These are phyloP conservation scores for Teratosphaeria nubilosa DNA, from an alignment of 2,329 filamentous ascomycete genomes.

Conservation along the genomic window DNA sequence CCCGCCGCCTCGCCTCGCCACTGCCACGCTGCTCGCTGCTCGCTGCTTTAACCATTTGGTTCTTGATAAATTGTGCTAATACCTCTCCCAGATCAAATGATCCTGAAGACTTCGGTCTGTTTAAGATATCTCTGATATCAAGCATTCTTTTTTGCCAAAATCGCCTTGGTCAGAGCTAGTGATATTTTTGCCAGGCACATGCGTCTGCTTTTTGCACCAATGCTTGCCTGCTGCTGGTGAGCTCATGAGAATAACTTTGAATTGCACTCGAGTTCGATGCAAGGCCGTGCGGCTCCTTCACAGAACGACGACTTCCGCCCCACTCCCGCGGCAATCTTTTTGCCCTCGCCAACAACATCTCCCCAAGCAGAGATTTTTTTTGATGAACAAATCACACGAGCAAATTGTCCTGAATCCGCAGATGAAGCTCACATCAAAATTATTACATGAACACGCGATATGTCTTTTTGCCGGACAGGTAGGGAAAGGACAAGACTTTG, in stretches of 20 bases:
- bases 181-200: neutral
- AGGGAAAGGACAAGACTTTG: neutral
- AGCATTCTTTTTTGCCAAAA: neutral
- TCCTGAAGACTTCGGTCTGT: neutral
- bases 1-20: neutral
- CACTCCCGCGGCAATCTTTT: neutral
- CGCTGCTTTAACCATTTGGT: neutral
- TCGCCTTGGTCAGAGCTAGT: neutral
- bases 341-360: neutral
- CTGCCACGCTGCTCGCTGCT: neutral
- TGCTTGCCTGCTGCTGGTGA: neutral
- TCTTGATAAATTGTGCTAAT: neutral
- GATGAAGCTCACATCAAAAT: neutral
- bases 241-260: neutral
- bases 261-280: neutral
- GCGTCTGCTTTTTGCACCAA: neutral
- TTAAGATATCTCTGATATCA: neutral
- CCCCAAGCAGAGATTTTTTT: neutral
- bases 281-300: neutral
- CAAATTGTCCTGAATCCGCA: neutral
- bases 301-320: neutral
- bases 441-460: neutral
- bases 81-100: neutral
- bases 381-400: neutral
- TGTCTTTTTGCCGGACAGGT: neutral